Base-by-base conservation (phyloP, 495 filamentous ascomycete species). In the Neurospora sp. region DNA sequence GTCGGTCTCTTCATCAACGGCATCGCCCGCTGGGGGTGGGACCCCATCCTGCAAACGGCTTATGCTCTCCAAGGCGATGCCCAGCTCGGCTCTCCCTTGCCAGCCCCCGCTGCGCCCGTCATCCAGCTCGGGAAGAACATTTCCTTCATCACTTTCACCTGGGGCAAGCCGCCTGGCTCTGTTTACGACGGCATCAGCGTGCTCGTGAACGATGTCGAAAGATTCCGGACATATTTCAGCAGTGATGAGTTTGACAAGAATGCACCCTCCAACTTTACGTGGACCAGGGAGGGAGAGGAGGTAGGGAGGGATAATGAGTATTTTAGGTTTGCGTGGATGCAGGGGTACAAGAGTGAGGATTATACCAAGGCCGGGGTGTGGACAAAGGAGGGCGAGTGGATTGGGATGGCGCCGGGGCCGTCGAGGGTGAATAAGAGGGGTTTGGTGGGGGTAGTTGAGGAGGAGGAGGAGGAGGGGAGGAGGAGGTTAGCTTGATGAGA, bases 1-100 rank as follows among this genome's bases (percentile, higher is more conserved):
- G 80, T 98, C 2, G 95, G 95, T 8, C 83, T 98, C 1, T 98
- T 97, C 81, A 89, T 97, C 81, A 97, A 98, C 77, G 95, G 95
- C 27, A 89, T 93, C 70, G 95, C 94, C 9, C 86, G 96, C 14
- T 98, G 95, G 95, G 95, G 94, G 10, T 98, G 96, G 75, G 95
- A 93, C 68, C 87, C 91, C 2, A 88, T 98, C 78, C 85, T 98
- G n/a, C 92, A 98, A 81, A 98, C 96, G 0, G 87, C 91, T 1
- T 87, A 81, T 2, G 88, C 88, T 22, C 80, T 98, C 45, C 86
- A 88, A 42, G 91, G 91, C 10, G 92, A 92, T 68, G 89, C 89
- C 0, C 89, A 89, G 82, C 85, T 91, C 71, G 90, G 90, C 14
- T 88, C 89, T 3, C 80, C 88, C 1, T 86, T 93, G n/a, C 96